Conservation (phyloP, 2,329 filamentous ascomycete species). For the Hypoxylon rubiginosum region DNA sequence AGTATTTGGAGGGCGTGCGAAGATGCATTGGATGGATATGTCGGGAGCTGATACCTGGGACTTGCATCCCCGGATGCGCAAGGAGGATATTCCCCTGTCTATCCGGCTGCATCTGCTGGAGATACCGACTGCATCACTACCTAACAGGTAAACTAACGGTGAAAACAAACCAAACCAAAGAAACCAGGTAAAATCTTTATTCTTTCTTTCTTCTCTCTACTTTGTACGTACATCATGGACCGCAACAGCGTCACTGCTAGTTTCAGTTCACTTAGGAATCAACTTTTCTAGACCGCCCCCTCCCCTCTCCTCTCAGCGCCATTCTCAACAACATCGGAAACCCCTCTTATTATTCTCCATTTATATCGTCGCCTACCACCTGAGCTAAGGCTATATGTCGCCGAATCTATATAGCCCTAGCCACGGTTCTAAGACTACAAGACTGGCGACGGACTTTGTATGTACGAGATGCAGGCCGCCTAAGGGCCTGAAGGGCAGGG, state of each 20-base stretch:
- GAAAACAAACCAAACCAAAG: slow-evolving; percentile 5
- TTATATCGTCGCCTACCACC: slow-evolving; percentile 5
- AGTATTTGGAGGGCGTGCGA: slow-evolving; percentile 5
- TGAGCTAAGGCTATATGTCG: slow-evolving; percentile 13
- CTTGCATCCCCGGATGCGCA: slow-evolving; percentile 40
- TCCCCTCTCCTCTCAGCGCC: slow-evolving; percentile 17
- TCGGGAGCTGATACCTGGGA: slow-evolving; percentile 24
- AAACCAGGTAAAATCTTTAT: not conserved
- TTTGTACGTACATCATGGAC: not conserved
- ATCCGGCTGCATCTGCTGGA: slow-evolving; percentile 24
- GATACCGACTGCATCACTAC: slow-evolving; percentile 38
- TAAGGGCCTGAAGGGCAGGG: slow-evolving; percentile 12
- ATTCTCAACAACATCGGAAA: not conserved
- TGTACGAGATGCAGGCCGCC: slow-evolving; percentile 1
- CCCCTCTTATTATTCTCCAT: slow-evolving; percentile 7
- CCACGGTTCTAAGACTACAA: not conserved
- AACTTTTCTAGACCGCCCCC: slow-evolving; percentile 34
- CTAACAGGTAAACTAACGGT: slow-evolving; percentile 25
- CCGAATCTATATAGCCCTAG: slow-evolving; percentile 20
- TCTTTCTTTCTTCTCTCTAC: not conserved
- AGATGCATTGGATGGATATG: slow-evolving; percentile 10
- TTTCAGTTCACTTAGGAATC: not conserved
- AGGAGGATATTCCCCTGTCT: slow-evolving; percentile 34
- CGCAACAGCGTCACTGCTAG: not conserved
- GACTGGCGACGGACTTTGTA: not conserved